phyloP scores from a whole-genome alignment of 2,329 filamentous ascomycete genomes.

The Penicillium sp. region DNA sequence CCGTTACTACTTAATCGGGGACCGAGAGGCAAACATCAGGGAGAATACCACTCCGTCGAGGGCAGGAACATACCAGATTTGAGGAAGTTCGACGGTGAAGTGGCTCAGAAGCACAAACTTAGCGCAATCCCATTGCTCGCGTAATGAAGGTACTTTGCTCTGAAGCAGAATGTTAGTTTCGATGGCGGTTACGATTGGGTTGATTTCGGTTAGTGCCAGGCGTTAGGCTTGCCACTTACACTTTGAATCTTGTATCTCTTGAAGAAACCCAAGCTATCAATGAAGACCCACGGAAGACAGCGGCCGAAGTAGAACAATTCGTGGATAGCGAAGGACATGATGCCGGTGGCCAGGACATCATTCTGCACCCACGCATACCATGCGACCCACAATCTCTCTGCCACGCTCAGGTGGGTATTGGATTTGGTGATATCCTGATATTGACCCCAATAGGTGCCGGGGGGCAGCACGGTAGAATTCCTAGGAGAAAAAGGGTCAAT shows the following conservation, averaged over 20 bases:
- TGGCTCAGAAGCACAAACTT: constrained; percentile 90
- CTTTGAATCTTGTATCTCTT: constrained; percentile 93
- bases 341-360: constrained; percentile 91
- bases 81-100: constrained; percentile 96
- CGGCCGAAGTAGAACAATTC: constrained; percentile 94
- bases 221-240: constrained; percentile 46
- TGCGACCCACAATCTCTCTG: constrained; percentile 88
- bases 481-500: constrained; percentile 26
- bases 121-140: constrained; percentile 94
- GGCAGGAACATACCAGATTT: constrained; percentile 70
- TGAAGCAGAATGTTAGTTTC: constrained; percentile 28
- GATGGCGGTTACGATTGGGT: background rate
- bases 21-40: too few species aligned
- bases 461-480: constrained; percentile 52
- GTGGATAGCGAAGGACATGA: constrained; percentile 97
- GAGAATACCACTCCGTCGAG: too few species aligned
- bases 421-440: constrained; percentile 66
- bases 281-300: constrained; percentile 85
- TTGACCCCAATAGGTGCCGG: constrained; percentile 65
- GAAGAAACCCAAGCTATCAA: constrained; percentile 85
- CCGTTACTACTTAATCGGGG: too few species aligned
- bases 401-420: constrained; percentile 83
- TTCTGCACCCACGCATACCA: constrained; percentile 99
- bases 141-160: constrained; percentile 85
- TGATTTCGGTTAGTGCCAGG: too few species aligned